Evolutionary conservation across 192 early-diverging fungal genomes (phyloP).

Genomic region (Gigaspora rosea): DNA sequence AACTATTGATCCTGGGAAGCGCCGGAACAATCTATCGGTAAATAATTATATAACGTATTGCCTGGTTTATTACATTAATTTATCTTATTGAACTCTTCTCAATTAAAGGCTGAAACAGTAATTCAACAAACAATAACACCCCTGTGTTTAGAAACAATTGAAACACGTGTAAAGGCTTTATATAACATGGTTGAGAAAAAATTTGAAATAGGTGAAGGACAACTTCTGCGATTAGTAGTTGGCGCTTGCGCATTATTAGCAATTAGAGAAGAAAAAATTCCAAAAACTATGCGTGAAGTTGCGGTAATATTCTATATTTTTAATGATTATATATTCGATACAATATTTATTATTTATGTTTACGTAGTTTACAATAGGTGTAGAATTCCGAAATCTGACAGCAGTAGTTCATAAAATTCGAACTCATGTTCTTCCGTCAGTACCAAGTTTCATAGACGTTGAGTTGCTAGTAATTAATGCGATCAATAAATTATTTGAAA

Average conservation of each 20-base stretch:
- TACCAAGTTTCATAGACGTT: neutral
- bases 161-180: neutral
- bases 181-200: slow-evolving; percentile 3
- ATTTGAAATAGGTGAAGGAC: neutral
- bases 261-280: slow-evolving; percentile 12
- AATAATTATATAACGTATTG: neutral
- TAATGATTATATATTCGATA: neutral
- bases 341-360: neutral
- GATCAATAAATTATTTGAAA: neutral
- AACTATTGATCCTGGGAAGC: neutral
- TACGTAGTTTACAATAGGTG: neutral
- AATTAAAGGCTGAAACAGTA: neutral
- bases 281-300: slow-evolving; percentile 3
- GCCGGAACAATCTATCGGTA: neutral
- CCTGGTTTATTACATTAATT: neutral
- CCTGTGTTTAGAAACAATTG: neutral
- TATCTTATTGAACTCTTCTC: neutral
- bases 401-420: neutral
- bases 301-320: neutral
- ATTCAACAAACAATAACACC: neutral
- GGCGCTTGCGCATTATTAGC: slow-evolving; percentile 8
- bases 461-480: neutral
- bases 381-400: neutral
- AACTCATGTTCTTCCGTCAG: neutral
- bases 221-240: neutral